Conservation (phyloP, 768 basidiomycete genomes). For the Collybia sp. region DNA sequence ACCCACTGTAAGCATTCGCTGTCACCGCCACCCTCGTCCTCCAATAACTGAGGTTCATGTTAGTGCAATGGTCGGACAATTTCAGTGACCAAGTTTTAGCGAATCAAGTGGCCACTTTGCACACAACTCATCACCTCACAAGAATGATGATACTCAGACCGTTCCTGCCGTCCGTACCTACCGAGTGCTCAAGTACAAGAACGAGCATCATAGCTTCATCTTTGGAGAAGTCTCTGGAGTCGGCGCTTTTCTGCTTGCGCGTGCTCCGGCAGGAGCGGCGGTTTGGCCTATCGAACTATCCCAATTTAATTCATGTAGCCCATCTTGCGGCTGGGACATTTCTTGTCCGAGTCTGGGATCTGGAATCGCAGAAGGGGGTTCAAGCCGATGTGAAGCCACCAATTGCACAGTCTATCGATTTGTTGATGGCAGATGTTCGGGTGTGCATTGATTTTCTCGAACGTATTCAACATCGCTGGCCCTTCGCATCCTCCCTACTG, state of each 20-base stretch:
- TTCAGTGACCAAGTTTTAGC: conserved; percentile 27
- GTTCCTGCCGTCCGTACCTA: conserved; percentile 42
- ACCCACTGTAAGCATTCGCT: conserved; percentile 46
- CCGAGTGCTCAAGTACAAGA: not conserved
- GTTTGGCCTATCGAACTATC: conserved; percentile 38
- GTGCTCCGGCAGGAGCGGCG: conserved; percentile 51
- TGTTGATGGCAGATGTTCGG: conserved; percentile 30
- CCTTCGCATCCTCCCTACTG: conserved; percentile 25
- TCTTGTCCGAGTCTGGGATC: conserved; percentile 54
- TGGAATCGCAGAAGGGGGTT: conserved; percentile 37
- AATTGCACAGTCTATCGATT: conserved; percentile 24
- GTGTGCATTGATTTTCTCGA: conserved; percentile 42
- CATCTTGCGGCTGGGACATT: conserved; percentile 50
- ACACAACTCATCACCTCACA: conserved; percentile 53
- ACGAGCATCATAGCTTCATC: too few species aligned
- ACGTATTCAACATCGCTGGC: conserved; percentile 26
- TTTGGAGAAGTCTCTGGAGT: too few species aligned
- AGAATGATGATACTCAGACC: conserved; percentile 70
- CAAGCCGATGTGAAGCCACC: conserved; percentile 29
- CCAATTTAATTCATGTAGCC: conserved; percentile 37
- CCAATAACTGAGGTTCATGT: too few species aligned
- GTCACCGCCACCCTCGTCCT: too few species aligned
- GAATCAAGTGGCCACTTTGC: conserved; percentile 53
- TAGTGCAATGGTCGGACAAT: too few species aligned
- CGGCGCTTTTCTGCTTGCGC: conserved; percentile 38